A percentile compares a stretch with the other conserved stretches of the same genome.
Conservation (phyloP, 2,329 filamentous ascomycete species). For the Penicillium sp. region DNA sequence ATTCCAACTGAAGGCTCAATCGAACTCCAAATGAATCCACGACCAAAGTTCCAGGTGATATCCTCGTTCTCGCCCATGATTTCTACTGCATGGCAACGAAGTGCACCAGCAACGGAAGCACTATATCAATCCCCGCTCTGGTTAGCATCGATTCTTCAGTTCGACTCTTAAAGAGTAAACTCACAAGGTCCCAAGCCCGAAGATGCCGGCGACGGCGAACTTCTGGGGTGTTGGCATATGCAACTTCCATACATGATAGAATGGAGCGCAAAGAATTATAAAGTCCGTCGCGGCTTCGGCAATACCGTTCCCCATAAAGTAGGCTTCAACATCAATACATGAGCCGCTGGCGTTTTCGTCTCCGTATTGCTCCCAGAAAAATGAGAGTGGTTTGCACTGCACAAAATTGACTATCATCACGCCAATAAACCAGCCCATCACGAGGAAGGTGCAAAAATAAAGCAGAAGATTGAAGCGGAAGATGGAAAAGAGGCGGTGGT, state of each 20-base stretch:
- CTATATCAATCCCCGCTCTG: slow-evolving; percentile 8
- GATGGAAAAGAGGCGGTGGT: slow-evolving; percentile 11
- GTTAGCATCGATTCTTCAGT: no score
- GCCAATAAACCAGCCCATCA: slow-evolving; percentile 9
- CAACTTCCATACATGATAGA: slow-evolving; percentile 22
- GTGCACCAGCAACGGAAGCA: slow-evolving; percentile 40
- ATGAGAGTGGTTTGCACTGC: slow-evolving; percentile 7
- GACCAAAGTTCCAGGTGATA: slow-evolving; percentile 29
- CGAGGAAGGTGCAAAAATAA: slow-evolving; percentile 6
- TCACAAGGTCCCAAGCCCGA: slow-evolving; percentile 37
- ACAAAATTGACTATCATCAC: slow-evolving; percentile 7
- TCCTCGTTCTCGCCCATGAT: slow-evolving; percentile 40
- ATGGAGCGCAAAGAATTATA: slow-evolving; percentile 15
- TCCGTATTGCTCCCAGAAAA: slow-evolving; percentile 11
- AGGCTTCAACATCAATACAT: slow-evolving; percentile 6
- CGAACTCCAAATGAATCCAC: slow-evolving; percentile 32
- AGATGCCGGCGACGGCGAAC: slow-evolving; percentile 32
- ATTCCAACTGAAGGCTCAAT: slow-evolving; percentile 36
- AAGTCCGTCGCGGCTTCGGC: slow-evolving; percentile 11
- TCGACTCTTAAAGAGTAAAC: background rate
- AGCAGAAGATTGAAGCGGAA: slow-evolving; percentile 5
- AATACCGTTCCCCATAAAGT: slow-evolving; percentile 12
- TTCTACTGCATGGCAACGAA: slow-evolving; percentile 40
- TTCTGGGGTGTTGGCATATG: slow-evolving; percentile 33
- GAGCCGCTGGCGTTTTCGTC: slow-evolving; percentile 2